Evolutionary conservation across 2,329 filamentous ascomycete genomes (phyloP).

Genomic region (Pseudocercospora eumusae): DNA sequence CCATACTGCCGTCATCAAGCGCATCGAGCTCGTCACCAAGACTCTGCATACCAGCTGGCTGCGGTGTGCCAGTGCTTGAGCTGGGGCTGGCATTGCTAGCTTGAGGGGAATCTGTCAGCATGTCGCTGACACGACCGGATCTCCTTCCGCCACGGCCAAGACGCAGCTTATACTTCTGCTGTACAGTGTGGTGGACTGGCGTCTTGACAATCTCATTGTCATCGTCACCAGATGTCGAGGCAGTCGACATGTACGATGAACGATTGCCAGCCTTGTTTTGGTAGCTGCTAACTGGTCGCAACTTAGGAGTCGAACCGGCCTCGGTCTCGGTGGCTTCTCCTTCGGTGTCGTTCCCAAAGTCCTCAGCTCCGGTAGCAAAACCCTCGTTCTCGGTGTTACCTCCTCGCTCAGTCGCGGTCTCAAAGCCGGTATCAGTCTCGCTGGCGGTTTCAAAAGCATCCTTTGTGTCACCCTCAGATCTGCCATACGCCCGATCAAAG

Average conservation of each 20-base stretch:
- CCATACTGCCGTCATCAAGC: constrained; percentile 63
- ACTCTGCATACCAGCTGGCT: constrained; percentile 64
- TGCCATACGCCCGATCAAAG: constrained; percentile 60
- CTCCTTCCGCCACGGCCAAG: constrained; percentile 60
- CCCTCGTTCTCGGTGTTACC: constrained; percentile 76
- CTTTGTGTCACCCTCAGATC: constrained; percentile 55
- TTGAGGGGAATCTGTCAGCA: constrained; percentile 29
- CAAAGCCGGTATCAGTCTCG: constrained; percentile 67
- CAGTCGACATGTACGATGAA: constrained; percentile 79
- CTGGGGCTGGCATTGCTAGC: constrained; percentile 30
- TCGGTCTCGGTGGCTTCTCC: constrained; percentile 89
- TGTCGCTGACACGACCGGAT: constrained; percentile 54
- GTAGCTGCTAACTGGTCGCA: constrained; percentile 34
- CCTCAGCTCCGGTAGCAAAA: constrained; percentile 90
- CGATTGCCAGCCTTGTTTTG: constrained; percentile 56
- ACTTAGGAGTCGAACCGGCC: constrained; percentile 41
- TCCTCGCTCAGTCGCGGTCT: constrained; percentile 74
- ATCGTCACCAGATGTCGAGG: constrained; percentile 80
- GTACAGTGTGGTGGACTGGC: constrained; percentile 63
- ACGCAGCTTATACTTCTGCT: constrained; percentile 70
- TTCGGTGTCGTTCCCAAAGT: constrained; percentile 63
- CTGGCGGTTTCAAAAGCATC: constrained; percentile 73
- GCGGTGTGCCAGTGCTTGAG: constrained; percentile 44
- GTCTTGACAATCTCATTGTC: constrained; percentile 61
- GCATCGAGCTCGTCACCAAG: constrained; percentile 89